These are phyloP conservation scores for Scheffersomyces insectosa DNA, from an alignment of 1,139 yeast species.

Conservation along the genomic window DNA sequence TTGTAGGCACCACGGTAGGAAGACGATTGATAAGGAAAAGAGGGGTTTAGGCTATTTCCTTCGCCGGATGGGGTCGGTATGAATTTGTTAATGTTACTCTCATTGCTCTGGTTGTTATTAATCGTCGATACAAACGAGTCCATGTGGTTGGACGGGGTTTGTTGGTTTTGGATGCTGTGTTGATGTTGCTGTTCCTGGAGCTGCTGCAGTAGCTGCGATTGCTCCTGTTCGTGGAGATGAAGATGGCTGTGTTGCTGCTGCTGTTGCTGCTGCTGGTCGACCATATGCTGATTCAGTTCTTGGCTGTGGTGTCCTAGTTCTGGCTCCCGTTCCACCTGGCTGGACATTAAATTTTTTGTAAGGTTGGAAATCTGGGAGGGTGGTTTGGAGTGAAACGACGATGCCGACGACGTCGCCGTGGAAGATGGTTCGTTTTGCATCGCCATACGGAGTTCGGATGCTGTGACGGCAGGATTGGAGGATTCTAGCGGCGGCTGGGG, in stretches of 20 bases:
- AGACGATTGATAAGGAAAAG: constrained; percentile 1
- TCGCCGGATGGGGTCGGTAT: neutral
- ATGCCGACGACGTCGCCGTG: neutral
- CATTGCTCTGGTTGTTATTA: constrained; percentile 3
- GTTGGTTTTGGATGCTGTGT: constrained; percentile 9
- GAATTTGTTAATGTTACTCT: neutral
- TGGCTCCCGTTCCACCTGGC: too few species aligned
- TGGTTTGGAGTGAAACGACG: constrained; percentile 5
- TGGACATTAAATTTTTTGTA: constrained; percentile 36
- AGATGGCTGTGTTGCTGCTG: neutral
- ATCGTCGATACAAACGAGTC: constrained; percentile 1
- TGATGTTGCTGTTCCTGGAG: constrained; percentile 2
- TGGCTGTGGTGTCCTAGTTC: too few species aligned
- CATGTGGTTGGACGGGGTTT: constrained; percentile 4
- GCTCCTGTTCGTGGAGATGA: constrained; percentile 8
- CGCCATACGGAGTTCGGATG: neutral
- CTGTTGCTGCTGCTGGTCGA: neutral
- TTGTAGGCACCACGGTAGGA: constrained; percentile 1
- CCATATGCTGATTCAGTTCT: too few species aligned
- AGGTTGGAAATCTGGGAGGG: constrained; percentile 32
- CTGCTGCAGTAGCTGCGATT: neutral
- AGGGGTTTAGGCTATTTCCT: too few species aligned
- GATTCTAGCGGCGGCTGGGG: neutral
- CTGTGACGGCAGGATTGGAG: neutral
- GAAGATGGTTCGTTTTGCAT: neutral